Percentiles rank a stretch among this genome's conserved stretches.
Evolutionary conservation across 192 early-diverging fungal species (phyloP).

Genomic region (Coemansia sp.): DNA sequence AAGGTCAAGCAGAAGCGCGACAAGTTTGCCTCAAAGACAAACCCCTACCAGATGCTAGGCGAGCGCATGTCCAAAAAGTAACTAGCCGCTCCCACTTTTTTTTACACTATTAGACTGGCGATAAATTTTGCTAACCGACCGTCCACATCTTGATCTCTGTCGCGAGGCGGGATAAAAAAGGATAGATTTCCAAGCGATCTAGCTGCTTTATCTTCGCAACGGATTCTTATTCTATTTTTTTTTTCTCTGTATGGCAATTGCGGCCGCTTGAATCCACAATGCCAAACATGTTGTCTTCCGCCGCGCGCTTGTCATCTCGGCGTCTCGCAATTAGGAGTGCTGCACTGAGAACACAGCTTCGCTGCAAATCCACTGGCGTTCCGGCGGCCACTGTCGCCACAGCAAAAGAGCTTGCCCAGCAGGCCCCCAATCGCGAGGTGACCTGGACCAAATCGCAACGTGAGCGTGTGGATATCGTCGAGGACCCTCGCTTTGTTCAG

Average conservation of each 20-base stretch:
- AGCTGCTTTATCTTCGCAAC: background rate
- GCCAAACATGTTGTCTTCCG: conserved; percentile 17
- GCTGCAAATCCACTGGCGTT: conserved; percentile 50
- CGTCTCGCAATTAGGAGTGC: conserved; percentile 10
- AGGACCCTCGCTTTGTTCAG: conserved; percentile 88
- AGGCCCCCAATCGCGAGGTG: conserved; percentile 73
- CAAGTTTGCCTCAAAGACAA: conserved; percentile 41
- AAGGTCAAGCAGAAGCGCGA: conserved; percentile 67
- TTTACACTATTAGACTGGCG: background rate
- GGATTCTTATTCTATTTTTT: background rate
- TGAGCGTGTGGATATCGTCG: conserved; percentile 66
- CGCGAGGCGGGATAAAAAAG: too few relatives aligned
- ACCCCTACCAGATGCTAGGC: conserved; percentile 53
- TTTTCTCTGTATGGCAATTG: background rate
- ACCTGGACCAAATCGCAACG: conserved; percentile 84
- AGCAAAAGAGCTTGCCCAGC: conserved; percentile 53
- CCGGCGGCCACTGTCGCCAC: conserved; percentile 10
- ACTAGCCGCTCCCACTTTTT: background rate
- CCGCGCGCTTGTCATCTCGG: conserved; percentile 31
- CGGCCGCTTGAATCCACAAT: background rate
- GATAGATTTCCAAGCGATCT: too few relatives aligned
- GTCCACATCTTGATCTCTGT: background rate
- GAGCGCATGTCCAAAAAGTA: conserved; percentile 37
- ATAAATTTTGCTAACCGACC: background rate
- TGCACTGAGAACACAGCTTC: background rate